Conservation (phyloP, 2,329 filamentous ascomycete genomes). For the Ceratocystis diversiconidia region DNA sequence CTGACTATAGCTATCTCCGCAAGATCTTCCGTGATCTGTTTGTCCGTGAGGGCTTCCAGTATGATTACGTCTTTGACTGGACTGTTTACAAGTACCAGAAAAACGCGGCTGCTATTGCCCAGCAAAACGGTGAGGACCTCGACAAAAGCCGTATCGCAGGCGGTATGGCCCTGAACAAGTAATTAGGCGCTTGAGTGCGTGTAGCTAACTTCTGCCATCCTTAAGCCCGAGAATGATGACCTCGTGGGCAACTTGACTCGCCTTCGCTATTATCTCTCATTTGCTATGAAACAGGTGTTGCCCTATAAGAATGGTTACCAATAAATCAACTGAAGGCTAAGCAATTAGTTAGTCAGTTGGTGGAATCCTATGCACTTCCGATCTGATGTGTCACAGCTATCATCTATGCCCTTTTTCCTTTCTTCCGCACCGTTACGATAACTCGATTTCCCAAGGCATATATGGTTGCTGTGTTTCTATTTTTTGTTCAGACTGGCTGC, state of each 20-base stretch:
- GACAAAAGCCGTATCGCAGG: slow-evolving; percentile 60
- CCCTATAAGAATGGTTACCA: neutral
- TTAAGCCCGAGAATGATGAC: neutral
- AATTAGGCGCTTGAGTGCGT: slow-evolving; percentile 25
- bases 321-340: neutral
- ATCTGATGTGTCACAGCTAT: neutral
- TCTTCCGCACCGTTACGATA: neutral
- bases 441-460: neutral
- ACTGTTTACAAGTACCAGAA: slow-evolving; percentile 99
- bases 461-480: neutral
- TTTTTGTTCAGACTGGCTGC: neutral
- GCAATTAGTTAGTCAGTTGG: neutral
- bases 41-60: slow-evolving; percentile 97
- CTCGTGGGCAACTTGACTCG: neutral
- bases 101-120: slow-evolving; percentile 88
- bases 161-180: slow-evolving; percentile 46
- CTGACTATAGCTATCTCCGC: slow-evolving; percentile 97
- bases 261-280: neutral
- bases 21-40: slow-evolving; percentile 99
- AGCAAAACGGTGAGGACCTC: slow-evolving; percentile 58
- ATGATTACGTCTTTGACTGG: slow-evolving; percentile 99
- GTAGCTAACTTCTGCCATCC: neutral
- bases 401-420: neutral
- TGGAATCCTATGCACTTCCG: neutral
- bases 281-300: neutral